Evolutionary conservation across 2,329 filamentous ascomycete genomes (phyloP), one percentile per base, ranked within the genome.

Genomic region (Pestalotiopsis sp.): DNA sequence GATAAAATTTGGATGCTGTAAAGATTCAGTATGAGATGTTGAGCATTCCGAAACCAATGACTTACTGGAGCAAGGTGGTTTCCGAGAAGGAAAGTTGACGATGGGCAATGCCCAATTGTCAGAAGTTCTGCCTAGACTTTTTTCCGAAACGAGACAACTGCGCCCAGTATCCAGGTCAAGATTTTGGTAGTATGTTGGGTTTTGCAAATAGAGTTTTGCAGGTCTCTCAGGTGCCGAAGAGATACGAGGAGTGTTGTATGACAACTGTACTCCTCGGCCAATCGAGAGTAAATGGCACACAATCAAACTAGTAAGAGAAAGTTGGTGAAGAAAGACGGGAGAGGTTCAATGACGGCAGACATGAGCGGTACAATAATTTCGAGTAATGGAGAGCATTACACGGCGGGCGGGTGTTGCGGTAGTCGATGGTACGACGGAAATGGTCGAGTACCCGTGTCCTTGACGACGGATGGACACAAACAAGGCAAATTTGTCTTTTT

Each of bases 361-460:
- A 70, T 67, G 56, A 68, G 73, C 68, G 61, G 69, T 69, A 71
- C 70, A 71, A 68, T 74, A 66, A 73, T 73, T 67, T 70, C 70
- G 69, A 73, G 67, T 65, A 49, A 61, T 69, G 72, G 63, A 67
- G 67, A 72, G 68, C 67, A 72, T 73, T 72, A 69, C 71, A 73
- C 72, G 67, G 73, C 68, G 62, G 56, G 59, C 41, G 56, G 45
- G 56, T 41, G 45, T 69, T 52, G 17, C 56, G 68, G 68, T 67
- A 67, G 56, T 59, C 36, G 61, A 70, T 66, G 31, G 66, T 63
- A 68, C 57, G 62, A 58, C 66, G 45, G 31, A 52, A n/a, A 36
- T 56, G 31, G 57, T 66, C 20, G 66, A 38, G 65, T 65, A 60
- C 39, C 39, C 39, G 65, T 45, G 39, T 60, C 13, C 36, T 49